Evolutionary conservation across 139 green algal species (phyloP), one percentile per base, ranked within the genome.

Genomic region (Auxenochlorella pyrenoidosa): DNA sequence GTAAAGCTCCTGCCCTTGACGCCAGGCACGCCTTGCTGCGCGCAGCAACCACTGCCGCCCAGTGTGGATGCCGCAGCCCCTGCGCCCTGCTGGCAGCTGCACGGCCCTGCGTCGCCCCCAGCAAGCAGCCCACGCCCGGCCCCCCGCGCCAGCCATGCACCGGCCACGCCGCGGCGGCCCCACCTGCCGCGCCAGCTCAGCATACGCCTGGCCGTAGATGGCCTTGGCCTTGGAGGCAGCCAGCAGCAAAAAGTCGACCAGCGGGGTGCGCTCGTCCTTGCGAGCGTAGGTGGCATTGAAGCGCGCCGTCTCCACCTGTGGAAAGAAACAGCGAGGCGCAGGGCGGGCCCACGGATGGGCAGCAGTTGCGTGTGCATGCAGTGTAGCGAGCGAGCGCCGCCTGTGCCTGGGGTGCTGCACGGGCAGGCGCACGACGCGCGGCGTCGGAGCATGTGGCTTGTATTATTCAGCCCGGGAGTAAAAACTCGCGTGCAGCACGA

Each of bases 161-260:
- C 47, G 10, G 47, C 47, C 47, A 10, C 47, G 47, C 47, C 47
- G 47, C 59, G 3, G n/a, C n/a, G n/a, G n/a, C 28, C 82, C 4
- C 44, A 79, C 82, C 66, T 86, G 82, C 18, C 82, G 82, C 3
- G 82, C 66, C 43, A 86, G 44, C 65, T 86, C 82, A 18, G 66
- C 66, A 40, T 86, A 86, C 0, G 82, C 82, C 34, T 65, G n/a
- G 66, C 66, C 51, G 82, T 86, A 86, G 32, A 86, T 78, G 21
- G 66, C 43, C 66, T 66, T 63, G 30, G 82, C 82, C 66, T 51
- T 79, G 66, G 82, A 13, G 24, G 82, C 66, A 3, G 82, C 82
- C 43, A 86, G 82, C 82, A 86, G n/a, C n/a, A 86, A 66, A 4
- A 86, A 86, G 43, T 86, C 82, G 6, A 86, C 82, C 43, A 86